phyloP scores from a whole-genome alignment of 129 eudicot genomes.

The Lactuca saligna region DNA sequence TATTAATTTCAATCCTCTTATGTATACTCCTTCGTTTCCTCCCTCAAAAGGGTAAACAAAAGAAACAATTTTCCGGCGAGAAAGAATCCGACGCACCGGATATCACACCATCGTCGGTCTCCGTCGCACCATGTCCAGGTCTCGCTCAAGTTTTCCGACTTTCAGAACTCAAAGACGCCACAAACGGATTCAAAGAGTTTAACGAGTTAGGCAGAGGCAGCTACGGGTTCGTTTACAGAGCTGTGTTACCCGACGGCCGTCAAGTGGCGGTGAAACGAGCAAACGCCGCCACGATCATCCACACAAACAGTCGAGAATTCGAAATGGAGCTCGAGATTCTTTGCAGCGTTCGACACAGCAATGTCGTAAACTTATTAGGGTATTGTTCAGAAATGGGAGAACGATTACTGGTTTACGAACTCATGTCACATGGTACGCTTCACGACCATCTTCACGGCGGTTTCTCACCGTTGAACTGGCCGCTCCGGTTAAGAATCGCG shows the following conservation, averaged over 20 bases:
- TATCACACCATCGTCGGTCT: conserved; percentile 42
- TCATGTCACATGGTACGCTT: conserved; percentile 85
- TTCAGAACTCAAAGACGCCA: conserved; percentile 87
- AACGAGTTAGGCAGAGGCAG: conserved; percentile 97
- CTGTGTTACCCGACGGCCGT: conserved; percentile 75
- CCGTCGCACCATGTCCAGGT: conserved; percentile 71
- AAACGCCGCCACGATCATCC: conserved; percentile 94
- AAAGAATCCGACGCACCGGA: conserved; percentile 43
- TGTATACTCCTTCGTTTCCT: conserved; percentile 49
- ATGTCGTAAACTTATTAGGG: conserved; percentile 80
- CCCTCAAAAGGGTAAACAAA: conserved; percentile 42
- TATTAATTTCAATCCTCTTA: conserved; percentile 51
- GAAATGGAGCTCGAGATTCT: conserved; percentile 89
- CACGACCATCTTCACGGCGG: conserved; percentile 95
- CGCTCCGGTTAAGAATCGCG: conserved; percentile 60
- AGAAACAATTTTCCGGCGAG: conserved; percentile 48
- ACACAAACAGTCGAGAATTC: conserved; percentile 76
- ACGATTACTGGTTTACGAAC: conserved; percentile 79
- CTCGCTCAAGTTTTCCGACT: conserved; percentile 88
- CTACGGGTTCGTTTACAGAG: conserved; percentile 93
- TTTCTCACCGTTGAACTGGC: conserved; percentile 72
- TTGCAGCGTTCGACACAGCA: conserved; percentile 72
- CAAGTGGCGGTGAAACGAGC: conserved; percentile 95
- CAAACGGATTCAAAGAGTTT: conserved; percentile 96
- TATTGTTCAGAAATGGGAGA: conserved; percentile 98